Base-by-base conservation (phyloP, 257 asterid species). In the Ocimum tenuiflorum region DNA sequence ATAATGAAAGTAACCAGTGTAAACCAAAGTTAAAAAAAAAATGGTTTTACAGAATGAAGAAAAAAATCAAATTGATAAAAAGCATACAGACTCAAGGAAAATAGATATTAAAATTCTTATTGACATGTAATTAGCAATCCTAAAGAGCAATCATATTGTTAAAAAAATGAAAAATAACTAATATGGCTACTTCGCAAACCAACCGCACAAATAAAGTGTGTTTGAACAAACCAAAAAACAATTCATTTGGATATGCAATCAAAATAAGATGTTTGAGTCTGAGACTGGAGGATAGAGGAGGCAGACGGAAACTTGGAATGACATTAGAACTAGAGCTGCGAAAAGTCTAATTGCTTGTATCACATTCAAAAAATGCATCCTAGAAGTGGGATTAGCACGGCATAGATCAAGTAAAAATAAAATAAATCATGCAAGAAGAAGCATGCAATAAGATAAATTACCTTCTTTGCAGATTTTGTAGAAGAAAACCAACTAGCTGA, bases 401-500 rank as follows among this genome's bases (percentile, higher is more conserved):
- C 1, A 50, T 22, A 45, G 6, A 55, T 11, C 1, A 52, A 24
- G 61, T 15, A 52, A 23, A 17, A 10, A 58, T 68, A 19, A 69
- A 69, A 38, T 11, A 54, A 60, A 27, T 38, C 7, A 20, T 51
- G 18, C 57, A 52, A 57, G 74, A 54, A 57, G 60, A 70, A 65
- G 48, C 48, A 61, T 47, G 39, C 18, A 42, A 45, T 58, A 57
- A 19, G 48, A 36, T 55, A 59, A 20, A 45, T 38, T 57, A 90
- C 99, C 97, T 90, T 90, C 78, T 86, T 94, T 39, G 91, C 90
- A 60, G 99, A 87, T 79, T 83, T 88, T 29, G 94, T 39, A 38
- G 97, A 90, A 57, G 95, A 60, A 88, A 94, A 94, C 99, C 99
- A 94, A 77, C 80, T 60, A 78, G 91, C 89, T 66, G 99, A 75